Evolutionary conservation across 352 stramenopile species (phyloP).

Genomic region (Pythium insidiosum): DNA sequence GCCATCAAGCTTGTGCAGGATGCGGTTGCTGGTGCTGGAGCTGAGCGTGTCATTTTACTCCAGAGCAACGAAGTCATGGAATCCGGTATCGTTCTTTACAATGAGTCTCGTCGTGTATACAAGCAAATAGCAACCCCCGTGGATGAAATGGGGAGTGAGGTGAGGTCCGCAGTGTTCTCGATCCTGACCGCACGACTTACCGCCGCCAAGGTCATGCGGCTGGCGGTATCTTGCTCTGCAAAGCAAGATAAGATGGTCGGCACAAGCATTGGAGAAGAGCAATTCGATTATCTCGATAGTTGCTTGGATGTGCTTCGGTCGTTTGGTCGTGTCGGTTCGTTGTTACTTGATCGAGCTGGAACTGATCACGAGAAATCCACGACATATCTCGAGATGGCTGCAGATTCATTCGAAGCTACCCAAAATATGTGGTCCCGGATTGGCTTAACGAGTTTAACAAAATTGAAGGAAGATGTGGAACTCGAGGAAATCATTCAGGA

Average conservation of each 20-base stretch:
- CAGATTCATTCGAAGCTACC: constrained; percentile 37
- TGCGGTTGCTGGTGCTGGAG: constrained; percentile 10
- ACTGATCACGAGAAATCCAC: constrained; percentile 38
- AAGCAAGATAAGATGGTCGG: not conserved
- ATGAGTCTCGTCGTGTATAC: constrained; percentile 34
- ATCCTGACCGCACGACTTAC: constrained; percentile 36
- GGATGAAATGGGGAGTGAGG: not conserved
- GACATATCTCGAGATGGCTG: constrained; percentile 44
- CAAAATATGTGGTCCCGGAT: constrained; percentile 55
- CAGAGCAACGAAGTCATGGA: constrained; percentile 37
- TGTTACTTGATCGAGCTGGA: constrained; percentile 47
- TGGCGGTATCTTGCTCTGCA: constrained; percentile 31
- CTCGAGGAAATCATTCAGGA: constrained; percentile 70
- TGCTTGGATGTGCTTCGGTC: constrained; percentile 69
- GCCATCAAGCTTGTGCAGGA: constrained; percentile 9
- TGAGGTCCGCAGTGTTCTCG: constrained; percentile 3
- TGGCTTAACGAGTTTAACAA: constrained; percentile 53
- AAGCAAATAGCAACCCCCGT: constrained; percentile 15
- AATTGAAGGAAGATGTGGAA: constrained; percentile 53
- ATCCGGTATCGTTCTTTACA: constrained; percentile 58
- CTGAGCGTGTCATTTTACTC: constrained; percentile 22
- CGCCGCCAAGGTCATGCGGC: constrained; percentile 53
- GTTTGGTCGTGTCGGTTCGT: constrained; percentile 54
- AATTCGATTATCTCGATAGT: constrained; percentile 34
- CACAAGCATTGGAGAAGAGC: constrained; percentile 6